phyloP scores from a whole-genome alignment of 2,329 filamentous ascomycete species.

The Phyllosticta ampelicida region DNA sequence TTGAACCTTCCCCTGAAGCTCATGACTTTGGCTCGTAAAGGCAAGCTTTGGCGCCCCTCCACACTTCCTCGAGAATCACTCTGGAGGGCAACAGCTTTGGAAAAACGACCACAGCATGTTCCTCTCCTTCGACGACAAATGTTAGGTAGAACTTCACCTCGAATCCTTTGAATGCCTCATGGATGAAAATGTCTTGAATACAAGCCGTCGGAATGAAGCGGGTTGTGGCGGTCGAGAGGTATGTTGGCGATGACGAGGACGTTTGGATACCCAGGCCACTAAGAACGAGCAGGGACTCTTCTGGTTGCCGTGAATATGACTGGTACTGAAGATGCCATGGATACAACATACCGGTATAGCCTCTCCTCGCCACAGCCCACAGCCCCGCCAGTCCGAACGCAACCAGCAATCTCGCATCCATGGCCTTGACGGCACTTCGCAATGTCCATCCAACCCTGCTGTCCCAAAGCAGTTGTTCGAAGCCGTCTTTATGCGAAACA shows the following conservation, averaged over 20 bases:
- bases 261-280: conserved; percentile 87
- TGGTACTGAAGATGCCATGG: conserved; percentile 15
- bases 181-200: conserved; percentile 87
- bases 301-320: conserved; percentile 26
- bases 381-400: conserved; percentile 29
- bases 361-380: conserved; percentile 36
- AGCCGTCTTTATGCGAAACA: neutral
- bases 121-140: conserved; percentile 81
- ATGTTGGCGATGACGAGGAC: conserved; percentile 57
- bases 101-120: conserved; percentile 89
- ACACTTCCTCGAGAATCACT: conserved; percentile 73
- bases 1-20: neutral
- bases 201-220: conserved; percentile 81
- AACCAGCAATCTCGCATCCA: conserved; percentile 31
- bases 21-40: conserved; percentile 52
- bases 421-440: conserved; percentile 27
- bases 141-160: conserved; percentile 83
- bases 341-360: conserved; percentile 38
- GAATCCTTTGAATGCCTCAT: conserved; percentile 89
- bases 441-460: conserved; percentile 17
- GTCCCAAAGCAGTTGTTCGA: neutral
- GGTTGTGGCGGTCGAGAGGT: conserved; percentile 52
- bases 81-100: conserved; percentile 66
- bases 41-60: conserved; percentile 74
- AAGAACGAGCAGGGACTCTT: conserved; percentile 82